Conservation (phyloP, 805 yeast genomes). For the Candida vartiovaarae region DNA sequence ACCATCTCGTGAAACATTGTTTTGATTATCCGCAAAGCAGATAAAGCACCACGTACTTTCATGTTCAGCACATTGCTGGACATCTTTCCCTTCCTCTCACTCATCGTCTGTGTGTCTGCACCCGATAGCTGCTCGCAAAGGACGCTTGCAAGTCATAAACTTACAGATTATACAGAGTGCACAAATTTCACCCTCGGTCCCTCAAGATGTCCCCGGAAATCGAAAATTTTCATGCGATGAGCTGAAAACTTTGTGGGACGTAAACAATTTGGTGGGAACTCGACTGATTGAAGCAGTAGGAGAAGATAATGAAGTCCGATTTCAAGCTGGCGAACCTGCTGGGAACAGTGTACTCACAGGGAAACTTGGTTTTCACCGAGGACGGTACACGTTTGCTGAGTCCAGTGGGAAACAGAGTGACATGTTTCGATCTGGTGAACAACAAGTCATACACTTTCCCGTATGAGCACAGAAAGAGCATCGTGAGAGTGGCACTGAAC, state of each 20-base stretch:
- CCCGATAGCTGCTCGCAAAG: too few relatives aligned
- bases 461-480: slow-evolving; percentile 87
- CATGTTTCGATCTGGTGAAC: slow-evolving; percentile 79
- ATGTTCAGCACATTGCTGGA: slow-evolving; percentile 76
- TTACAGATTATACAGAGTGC: too few relatives aligned
- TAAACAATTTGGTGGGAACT: neutral
- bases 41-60: slow-evolving; percentile 30
- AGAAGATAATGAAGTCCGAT: slow-evolving; percentile 66
- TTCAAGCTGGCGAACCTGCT: slow-evolving; percentile 78
- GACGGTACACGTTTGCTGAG: slow-evolving; percentile 81
- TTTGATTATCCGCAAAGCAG: too few relatives aligned
- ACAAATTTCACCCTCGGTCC: neutral
- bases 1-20: neutral
- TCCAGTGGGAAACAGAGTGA: slow-evolving; percentile 92
- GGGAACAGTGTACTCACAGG: slow-evolving; percentile 92
- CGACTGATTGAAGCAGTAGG: too few relatives aligned
- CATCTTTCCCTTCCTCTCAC: slow-evolving; percentile 20
- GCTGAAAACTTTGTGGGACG: slow-evolving; percentile 3
- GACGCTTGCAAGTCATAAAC: too few relatives aligned
- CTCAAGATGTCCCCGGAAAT: neutral
- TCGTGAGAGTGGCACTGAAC: slow-evolving; percentile 74
- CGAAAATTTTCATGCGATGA: slow-evolving; percentile 13
- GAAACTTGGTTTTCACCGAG: slow-evolving; percentile 78
- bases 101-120: slow-evolving; percentile 1
- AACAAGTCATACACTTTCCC: slow-evolving; percentile 83